Evolutionary conservation across 1,139 yeast species (phyloP).

Genomic region (Spathaspora sp.): DNA sequence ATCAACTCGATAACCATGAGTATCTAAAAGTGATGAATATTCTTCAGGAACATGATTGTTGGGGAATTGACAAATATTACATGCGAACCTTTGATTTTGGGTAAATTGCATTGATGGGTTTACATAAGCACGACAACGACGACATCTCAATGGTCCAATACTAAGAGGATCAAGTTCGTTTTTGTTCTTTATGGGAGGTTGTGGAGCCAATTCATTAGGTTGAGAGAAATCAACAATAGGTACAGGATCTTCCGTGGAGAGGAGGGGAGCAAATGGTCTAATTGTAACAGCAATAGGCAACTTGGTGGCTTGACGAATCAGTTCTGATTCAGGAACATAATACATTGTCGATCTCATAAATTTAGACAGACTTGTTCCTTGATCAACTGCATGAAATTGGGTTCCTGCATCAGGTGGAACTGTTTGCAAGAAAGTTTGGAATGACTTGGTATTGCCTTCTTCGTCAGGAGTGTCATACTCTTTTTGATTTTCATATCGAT

Average conservation of each 20-base stretch:
- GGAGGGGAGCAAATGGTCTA: conserved; percentile 76
- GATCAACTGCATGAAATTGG: conserved; percentile 69
- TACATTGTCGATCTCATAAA: conserved; percentile 80
- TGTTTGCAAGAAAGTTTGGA: conserved; percentile 70
- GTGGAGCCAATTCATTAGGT: conserved; percentile 7
- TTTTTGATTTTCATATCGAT: conserved; percentile 55
- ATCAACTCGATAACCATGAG: conserved; percentile 63
- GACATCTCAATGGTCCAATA: conserved; percentile 81
- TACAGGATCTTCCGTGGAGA: conserved; percentile 51
- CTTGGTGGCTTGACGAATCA: conserved; percentile 65
- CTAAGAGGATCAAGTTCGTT: conserved; percentile 30
- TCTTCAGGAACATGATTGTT: conserved; percentile 70
- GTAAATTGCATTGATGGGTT: conserved; percentile 82
- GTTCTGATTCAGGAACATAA: conserved; percentile 76
- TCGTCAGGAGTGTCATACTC: conserved; percentile 35
- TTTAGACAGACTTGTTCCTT: conserved; percentile 82
- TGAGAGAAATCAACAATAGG: conserved; percentile 66
- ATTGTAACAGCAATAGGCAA: conserved; percentile 80
- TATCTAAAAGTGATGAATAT: conserved; percentile 64
- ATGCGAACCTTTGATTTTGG: conserved; percentile 63
- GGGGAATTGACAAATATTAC: conserved; percentile 83
- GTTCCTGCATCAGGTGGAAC: conserved; percentile 84
- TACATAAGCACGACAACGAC: conserved; percentile 85
- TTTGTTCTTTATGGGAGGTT: conserved; percentile 2
- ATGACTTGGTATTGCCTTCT: conserved; percentile 38